phyloP scores from a whole-genome alignment of 768 basidiomycete genomes.

The Trametes cinnabarina region DNA sequence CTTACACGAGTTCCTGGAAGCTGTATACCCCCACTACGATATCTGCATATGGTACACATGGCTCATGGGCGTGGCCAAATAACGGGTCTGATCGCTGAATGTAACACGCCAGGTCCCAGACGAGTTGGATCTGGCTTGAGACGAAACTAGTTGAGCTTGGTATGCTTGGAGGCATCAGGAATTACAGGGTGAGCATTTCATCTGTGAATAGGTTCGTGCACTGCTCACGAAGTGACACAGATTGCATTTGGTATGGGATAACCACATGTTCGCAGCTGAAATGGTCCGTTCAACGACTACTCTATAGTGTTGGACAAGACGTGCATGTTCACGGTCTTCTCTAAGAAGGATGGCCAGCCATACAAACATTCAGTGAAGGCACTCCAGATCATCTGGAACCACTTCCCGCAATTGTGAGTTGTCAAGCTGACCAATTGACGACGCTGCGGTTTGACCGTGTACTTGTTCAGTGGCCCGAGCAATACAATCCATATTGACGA shows the following conservation, averaged over 20 bases:
- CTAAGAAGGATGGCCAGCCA: slow-evolving; percentile 65
- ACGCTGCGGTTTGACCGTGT: slow-evolving; percentile 1
- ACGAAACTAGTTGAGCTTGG: slow-evolving; percentile 83
- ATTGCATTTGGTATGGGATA: slow-evolving; percentile 59
- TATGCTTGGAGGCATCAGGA: slow-evolving; percentile 69
- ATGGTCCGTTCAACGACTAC: neutral
- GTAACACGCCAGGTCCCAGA: slow-evolving; percentile 62
- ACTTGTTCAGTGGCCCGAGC: slow-evolving; percentile 45
- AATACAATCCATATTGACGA: slow-evolving; percentile 92
- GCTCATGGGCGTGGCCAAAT: neutral
- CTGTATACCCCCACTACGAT: slow-evolving; percentile 80
- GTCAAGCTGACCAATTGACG: slow-evolving; percentile 14
- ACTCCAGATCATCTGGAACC: slow-evolving; percentile 83
- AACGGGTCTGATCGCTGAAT: neutral
- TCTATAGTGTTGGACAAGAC: slow-evolving; percentile 75
- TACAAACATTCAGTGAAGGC: slow-evolving; percentile 83
- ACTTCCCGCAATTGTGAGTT: slow-evolving; percentile 74
- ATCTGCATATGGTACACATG: slow-evolving; percentile 75
- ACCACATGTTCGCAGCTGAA: neutral
- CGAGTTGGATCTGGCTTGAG: slow-evolving; percentile 88
- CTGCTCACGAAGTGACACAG: slow-evolving; percentile 22
- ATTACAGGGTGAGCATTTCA: slow-evolving; percentile 58
- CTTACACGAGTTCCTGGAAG: slow-evolving; percentile 81
- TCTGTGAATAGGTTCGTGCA: no score
- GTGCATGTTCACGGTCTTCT: slow-evolving; percentile 87